Percentiles rank a stretch among this genome's conserved stretches.
Evolutionary conservation across 2,329 filamentous ascomycete species (phyloP).

Genomic region (Colletotrichum endophyticum): DNA sequence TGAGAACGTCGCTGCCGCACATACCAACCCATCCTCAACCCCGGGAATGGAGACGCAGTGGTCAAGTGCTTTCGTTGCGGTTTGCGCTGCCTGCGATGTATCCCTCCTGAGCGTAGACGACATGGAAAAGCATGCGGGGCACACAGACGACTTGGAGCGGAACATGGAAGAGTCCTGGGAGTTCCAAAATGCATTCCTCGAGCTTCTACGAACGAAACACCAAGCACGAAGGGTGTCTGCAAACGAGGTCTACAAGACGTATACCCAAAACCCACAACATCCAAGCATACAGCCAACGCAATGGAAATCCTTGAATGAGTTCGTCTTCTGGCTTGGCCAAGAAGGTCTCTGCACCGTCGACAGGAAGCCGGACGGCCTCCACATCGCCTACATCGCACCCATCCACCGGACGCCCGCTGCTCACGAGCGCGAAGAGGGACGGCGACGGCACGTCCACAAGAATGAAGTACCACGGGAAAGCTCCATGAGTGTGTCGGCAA

Average conservation of each 20-base stretch:
- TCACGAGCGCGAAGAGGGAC: background rate
- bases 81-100: background rate
- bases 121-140: background rate
- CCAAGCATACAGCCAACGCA: background rate
- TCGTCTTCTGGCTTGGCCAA: background rate
- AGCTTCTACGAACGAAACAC: background rate
- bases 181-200: background rate
- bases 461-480: background rate
- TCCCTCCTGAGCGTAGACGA: background rate
- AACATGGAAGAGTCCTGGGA: background rate
- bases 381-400: background rate
- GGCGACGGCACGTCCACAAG: background rate
- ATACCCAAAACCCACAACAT: background rate
- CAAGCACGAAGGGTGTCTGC: background rate
- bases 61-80: background rate
- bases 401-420: background rate
- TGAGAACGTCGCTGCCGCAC: background rate
- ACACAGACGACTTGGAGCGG: background rate
- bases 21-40: background rate
- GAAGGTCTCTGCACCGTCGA: background rate
- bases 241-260: background rate
- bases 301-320: background rate
- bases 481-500: background rate
- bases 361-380: background rate
- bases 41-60: background rate